Evolutionary conservation across 2,329 filamentous ascomycete species (phyloP).

Genomic region (Pseudocercospora vitis): DNA sequence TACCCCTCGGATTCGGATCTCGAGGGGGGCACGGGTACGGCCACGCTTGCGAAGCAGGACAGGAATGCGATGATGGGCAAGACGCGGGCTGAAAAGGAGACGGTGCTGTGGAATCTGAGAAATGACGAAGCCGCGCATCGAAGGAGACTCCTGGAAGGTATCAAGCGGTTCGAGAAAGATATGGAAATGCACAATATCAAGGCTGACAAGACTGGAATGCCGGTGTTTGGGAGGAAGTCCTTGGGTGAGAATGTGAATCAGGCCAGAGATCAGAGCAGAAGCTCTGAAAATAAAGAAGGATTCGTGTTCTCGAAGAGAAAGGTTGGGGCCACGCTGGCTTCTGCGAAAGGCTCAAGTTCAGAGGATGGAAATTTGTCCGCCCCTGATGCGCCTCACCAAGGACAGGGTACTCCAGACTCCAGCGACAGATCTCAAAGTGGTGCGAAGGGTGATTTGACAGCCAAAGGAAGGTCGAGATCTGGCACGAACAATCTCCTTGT

Average conservation of each 20-base stretch:
- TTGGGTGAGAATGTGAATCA: background rate
- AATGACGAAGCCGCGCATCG: background rate
- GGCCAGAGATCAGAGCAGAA: background rate
- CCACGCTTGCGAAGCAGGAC: background rate
- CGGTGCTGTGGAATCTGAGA: background rate
- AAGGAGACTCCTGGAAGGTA: background rate
- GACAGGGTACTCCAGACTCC: too few species aligned
- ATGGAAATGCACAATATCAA: slow-evolving; percentile 1
- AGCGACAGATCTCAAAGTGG: background rate
- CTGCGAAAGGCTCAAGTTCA: background rate
- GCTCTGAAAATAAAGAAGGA: background rate
- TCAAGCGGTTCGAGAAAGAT: background rate
- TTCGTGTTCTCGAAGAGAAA: background rate
- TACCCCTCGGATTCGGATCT: slow-evolving; percentile 3
- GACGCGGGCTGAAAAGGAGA: background rate
- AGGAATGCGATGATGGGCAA: background rate
- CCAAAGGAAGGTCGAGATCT: background rate
- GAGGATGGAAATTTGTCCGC: too few species aligned
- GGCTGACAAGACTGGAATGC: background rate
- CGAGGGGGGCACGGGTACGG: background rate
- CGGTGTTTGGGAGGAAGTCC: background rate
- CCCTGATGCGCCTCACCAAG: too few species aligned
- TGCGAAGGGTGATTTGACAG: slow-evolving; percentile 2
- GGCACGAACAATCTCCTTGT: background rate
- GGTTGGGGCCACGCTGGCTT: background rate